These are phyloP conservation scores for Crithidia thermophila DNA, from an alignment of 208 protist species.

Conservation along the genomic window DNA sequence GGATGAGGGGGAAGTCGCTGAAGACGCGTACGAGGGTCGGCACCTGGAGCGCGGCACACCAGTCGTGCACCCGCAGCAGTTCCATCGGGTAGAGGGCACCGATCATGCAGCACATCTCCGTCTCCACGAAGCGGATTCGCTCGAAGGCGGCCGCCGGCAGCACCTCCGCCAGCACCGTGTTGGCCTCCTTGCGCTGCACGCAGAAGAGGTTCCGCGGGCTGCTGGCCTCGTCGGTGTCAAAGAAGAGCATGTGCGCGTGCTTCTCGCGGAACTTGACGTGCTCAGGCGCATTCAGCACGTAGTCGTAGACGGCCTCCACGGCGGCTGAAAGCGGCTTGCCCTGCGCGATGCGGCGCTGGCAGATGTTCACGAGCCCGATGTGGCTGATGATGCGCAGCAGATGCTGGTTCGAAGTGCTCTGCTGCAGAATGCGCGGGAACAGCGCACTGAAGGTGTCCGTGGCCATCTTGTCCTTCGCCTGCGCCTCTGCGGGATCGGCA, in stretches of 20 bases:
- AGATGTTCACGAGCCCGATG: constrained; percentile 72
- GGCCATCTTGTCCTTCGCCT: constrained; percentile 13
- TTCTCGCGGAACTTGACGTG: constrained; percentile 82
- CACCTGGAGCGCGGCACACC: constrained; percentile 18
- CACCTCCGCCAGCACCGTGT: constrained; percentile 73
- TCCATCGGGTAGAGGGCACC: constrained; percentile 68
- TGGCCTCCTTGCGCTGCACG: constrained; percentile 78
- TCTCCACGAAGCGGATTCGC: constrained; percentile 78
- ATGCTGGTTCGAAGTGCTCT: constrained; percentile 89
- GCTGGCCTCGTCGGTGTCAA: constrained; percentile 51
- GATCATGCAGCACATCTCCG: constrained; percentile 69
- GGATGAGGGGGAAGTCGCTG: constrained; percentile 57
- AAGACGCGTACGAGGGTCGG: constrained; percentile 42
- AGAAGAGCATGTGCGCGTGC: constrained; percentile 76
- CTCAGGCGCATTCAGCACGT: constrained; percentile 67
- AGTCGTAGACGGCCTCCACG: constrained; percentile 61
- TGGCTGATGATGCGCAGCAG: constrained; percentile 91
- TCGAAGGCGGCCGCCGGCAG: constrained; percentile 83
- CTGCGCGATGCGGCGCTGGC: constrained; percentile 34
- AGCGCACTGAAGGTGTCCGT: constrained; percentile 42
- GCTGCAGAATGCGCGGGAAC: constrained; percentile 79
- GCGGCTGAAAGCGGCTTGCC: constrained; percentile 19
- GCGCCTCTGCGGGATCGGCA: background rate
- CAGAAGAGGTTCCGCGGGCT: constrained; percentile 78
- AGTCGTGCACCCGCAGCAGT: constrained; percentile 55